These are phyloP conservation scores for Delphinella strobiligena DNA, from an alignment of 2,329 filamentous ascomycete species.

Conservation along the genomic window DNA sequence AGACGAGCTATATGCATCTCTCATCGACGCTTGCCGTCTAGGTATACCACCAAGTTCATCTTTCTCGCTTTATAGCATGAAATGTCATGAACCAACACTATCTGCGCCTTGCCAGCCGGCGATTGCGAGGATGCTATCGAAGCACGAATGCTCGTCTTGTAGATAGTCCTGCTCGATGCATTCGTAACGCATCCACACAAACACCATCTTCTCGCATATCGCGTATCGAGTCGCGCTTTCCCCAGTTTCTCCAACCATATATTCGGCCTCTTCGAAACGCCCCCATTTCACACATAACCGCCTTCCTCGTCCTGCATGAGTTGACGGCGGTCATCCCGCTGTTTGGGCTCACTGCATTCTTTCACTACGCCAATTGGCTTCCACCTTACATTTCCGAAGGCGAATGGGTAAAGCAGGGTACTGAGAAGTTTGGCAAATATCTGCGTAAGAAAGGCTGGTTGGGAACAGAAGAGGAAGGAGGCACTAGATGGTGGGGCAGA, in stretches of 20 bases:
- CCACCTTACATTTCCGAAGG: conserved; percentile 46
- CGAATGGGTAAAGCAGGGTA: conserved; percentile 46
- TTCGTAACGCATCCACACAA: too few relatives aligned
- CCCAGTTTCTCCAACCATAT: conserved; percentile 56
- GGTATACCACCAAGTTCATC: too few relatives aligned
- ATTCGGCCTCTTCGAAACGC: conserved; percentile 59
- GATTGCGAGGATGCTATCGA: too few relatives aligned
- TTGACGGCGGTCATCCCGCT: conserved; percentile 76
- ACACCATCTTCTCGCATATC: conserved; percentile 13
- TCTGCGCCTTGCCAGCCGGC: too few relatives aligned
- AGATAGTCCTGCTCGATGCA: too few relatives aligned
- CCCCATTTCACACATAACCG: conserved; percentile 68
- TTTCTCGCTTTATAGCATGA: too few relatives aligned
- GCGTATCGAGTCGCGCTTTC: conserved; percentile 36
- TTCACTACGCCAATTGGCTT: conserved; percentile 69
- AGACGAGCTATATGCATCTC: too few relatives aligned
- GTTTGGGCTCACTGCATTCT: conserved; percentile 58
- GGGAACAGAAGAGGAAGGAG: conserved; percentile 26
- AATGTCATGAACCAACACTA: too few relatives aligned
- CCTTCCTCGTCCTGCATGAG: conserved; percentile 87
- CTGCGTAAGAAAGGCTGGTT: conserved; percentile 76
- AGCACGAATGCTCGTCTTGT: too few relatives aligned
- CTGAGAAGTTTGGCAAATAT: conserved; percentile 65
- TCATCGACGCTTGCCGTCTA: too few relatives aligned
- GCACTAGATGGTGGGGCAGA: conserved; percentile 1